phyloP scores from a whole-genome alignment of 345 rosid genomes.

The Diplotaxis tenuifolia region DNA sequence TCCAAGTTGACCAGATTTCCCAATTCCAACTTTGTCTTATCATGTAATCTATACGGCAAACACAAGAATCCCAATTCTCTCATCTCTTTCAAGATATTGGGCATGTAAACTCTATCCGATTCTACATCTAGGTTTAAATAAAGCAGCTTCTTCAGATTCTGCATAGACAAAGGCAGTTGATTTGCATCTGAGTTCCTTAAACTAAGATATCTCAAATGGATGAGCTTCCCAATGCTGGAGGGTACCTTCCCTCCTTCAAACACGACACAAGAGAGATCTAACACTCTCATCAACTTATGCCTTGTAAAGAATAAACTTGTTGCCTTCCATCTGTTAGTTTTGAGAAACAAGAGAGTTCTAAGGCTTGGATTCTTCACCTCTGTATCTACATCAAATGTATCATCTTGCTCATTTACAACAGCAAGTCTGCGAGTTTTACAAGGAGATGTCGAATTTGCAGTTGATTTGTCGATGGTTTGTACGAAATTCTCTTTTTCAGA shows the following conservation, averaged over 20 bases:
- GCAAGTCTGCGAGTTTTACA: not conserved
- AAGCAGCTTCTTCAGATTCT: too few relatives aligned
- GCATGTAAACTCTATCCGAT: not conserved
- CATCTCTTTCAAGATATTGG: conserved; percentile 14
- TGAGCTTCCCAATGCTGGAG: too few relatives aligned
- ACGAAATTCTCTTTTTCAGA: conserved; percentile 20
- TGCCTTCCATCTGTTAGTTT: too few relatives aligned
- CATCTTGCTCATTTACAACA: not conserved
- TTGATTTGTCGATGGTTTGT: not conserved
- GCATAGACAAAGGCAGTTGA: not conserved
- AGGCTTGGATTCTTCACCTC: too few relatives aligned
- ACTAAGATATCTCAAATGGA: not conserved
- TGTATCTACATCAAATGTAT: not conserved
- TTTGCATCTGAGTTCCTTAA: not conserved
- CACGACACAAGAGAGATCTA: too few relatives aligned
- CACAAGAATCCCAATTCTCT: not conserved
- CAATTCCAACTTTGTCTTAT: too few relatives aligned
- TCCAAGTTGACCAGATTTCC: conserved; percentile 15
- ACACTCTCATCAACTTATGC: too few relatives aligned
- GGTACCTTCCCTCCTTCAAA: too few relatives aligned
- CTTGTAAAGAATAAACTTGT: too few relatives aligned
- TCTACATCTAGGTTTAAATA: not conserved
- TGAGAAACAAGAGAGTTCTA: too few relatives aligned
- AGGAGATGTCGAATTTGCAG: not conserved
- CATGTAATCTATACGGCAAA: accelerated